A percentile compares a stretch with the other conserved stretches of the same genome.
These are phyloP conservation scores for Begonia peltatifolia DNA, from an alignment of 306 rosid species.

Conservation along the genomic window DNA sequence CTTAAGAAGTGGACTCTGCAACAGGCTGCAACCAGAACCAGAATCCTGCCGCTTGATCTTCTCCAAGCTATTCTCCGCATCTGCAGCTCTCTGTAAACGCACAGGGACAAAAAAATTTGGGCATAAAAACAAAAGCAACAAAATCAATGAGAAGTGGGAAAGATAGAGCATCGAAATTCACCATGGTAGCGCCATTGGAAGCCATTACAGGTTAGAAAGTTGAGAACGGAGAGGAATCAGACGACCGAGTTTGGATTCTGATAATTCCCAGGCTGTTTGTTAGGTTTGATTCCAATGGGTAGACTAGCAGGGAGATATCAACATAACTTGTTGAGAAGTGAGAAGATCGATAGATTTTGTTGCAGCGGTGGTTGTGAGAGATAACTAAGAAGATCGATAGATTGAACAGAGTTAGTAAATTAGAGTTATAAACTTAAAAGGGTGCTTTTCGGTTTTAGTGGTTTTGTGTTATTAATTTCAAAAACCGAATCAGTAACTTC, in stretches of 20 bases:
- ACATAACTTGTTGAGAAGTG: too few relatives aligned
- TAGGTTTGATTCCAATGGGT: background rate
- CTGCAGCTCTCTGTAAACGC: conserved; percentile 60
- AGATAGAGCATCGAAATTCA: conserved; percentile 12
- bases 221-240: conserved; percentile 2
- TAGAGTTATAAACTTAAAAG: too few relatives aligned
- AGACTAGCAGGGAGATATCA: conserved; percentile 3
- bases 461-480: too few relatives aligned
- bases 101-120: conserved; percentile 2
- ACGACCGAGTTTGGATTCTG: background rate
- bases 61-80: conserved; percentile 85
- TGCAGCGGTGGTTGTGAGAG: too few relatives aligned
- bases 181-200: conserved; percentile 56
- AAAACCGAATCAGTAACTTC: too few relatives aligned
- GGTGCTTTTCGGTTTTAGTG: too few relatives aligned
- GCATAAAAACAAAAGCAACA: background rate
- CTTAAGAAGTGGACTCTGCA: conserved; percentile 97
- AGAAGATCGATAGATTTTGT: too few relatives aligned
- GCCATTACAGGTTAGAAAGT: conserved; percentile 49
- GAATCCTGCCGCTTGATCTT: conserved; percentile 97
- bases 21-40: conserved; percentile 70
- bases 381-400: too few relatives aligned
- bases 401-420: too few relatives aligned
- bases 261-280: background rate
- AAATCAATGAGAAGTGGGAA: background rate